Conservation (phyloP, 2,329 filamentous ascomycete species). For the Botrytis hyacinthi region DNA sequence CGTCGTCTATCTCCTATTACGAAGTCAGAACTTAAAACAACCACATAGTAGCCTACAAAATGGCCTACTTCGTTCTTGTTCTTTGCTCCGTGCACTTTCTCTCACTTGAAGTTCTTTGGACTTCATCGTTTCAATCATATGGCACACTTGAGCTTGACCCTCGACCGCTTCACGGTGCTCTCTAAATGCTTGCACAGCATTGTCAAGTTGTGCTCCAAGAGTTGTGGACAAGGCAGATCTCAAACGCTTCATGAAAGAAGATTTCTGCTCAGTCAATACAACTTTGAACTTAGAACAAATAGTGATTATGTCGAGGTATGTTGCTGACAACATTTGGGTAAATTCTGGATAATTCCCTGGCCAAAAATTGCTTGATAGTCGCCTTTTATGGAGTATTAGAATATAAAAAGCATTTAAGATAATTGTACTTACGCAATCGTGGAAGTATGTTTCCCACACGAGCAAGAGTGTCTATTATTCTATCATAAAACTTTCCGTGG, state of each 20-base stretch:
- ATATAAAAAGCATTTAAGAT: neutral
- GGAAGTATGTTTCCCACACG: constrained; percentile 2
- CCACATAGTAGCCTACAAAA: neutral
- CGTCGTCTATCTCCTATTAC: neutral
- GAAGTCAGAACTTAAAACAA: neutral
- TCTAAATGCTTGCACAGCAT: neutral
- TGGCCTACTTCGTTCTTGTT: neutral
- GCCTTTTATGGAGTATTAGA: neutral
- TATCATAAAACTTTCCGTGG: constrained; percentile 5
- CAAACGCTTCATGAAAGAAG: neutral
- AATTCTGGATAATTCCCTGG: neutral
- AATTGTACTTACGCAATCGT: neutral
- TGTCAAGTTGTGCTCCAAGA: neutral
- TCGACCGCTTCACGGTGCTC: neutral
- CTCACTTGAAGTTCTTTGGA: neutral
- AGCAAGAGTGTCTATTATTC: constrained; percentile 10
- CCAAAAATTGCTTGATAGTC: neutral
- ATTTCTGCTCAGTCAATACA: neutral
- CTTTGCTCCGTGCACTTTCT: neutral
- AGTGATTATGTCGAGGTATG: neutral
- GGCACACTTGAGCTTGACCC: neutral
- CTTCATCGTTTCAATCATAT: neutral
- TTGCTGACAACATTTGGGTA: neutral
- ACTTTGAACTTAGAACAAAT: neutral
- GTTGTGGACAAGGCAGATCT: neutral